Percentiles rank a stretch among this genome's conserved stretches.
These are phyloP conservation scores for Corymbia calophylla DNA, from an alignment of 441 rosid species.

Conservation along the genomic window DNA sequence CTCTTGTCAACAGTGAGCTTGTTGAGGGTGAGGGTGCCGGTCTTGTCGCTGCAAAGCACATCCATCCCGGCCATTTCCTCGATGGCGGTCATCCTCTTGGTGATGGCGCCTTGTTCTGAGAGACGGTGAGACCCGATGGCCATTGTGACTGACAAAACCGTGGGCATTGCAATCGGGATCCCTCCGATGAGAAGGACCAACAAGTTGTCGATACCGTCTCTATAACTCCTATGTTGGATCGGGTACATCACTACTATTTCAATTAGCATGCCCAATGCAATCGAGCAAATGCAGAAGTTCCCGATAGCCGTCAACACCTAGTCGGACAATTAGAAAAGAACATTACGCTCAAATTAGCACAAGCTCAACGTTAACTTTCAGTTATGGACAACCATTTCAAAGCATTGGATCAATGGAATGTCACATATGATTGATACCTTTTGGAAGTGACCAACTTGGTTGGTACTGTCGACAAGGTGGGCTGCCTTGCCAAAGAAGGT, in stretches of 20 bases:
- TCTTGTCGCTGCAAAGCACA: constrained; percentile 8
- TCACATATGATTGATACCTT: constrained; percentile 30
- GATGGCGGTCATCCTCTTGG: constrained; percentile 12
- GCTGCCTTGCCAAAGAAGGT: constrained; percentile 99
- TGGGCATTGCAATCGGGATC: not conserved
- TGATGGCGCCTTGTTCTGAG: constrained; percentile 10
- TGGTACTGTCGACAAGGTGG: constrained; percentile 88
- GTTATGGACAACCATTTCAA: not conserved
- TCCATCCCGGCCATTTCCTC: constrained; percentile 14
- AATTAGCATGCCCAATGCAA: not conserved
- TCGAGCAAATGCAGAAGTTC: not conserved
- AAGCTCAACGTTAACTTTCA: not conserved
- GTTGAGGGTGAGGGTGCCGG: constrained; percentile 9
- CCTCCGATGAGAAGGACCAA: not conserved
- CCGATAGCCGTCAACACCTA: not conserved
- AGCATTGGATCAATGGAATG: not conserved
- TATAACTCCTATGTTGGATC: not conserved
- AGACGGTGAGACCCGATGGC: constrained; percentile 12
- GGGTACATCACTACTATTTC: not conserved
- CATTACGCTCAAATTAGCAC: not conserved
- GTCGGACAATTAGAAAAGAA: not conserved
- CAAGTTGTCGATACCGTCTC: not conserved
- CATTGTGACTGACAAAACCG: not conserved
- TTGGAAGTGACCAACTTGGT: constrained; percentile 92
- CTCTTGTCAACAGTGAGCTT: constrained; percentile 6